phyloP scores from a whole-genome alignment of 2,329 filamentous ascomycete genomes.

The Alternaria alternata region DNA sequence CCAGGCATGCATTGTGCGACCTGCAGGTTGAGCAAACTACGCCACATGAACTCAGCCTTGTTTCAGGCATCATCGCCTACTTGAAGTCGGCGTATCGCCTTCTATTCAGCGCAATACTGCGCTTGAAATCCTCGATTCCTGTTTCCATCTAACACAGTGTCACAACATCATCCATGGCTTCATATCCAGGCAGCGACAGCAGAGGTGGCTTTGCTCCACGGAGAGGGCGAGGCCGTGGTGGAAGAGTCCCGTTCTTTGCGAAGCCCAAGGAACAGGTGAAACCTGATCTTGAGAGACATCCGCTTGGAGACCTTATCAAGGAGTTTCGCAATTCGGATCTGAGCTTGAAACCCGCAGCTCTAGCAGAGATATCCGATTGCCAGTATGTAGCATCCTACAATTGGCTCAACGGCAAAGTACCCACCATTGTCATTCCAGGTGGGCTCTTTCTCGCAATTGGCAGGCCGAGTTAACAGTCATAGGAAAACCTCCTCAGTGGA shows the following conservation, averaged over 20 bases:
- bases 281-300: conserved; percentile 38
- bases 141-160: neutral
- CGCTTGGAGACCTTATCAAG: conserved; percentile 40
- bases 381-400: conserved; percentile 62
- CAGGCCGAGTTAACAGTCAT: conserved; percentile 8
- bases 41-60: conserved; percentile 39
- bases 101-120: neutral
- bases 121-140: neutral
- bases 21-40: conserved; percentile 24
- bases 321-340: conserved; percentile 27
- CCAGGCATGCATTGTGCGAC: conserved; percentile 28
- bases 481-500: conserved; percentile 64
- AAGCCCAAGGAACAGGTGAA: conserved; percentile 19
- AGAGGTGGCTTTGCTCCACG: conserved; percentile 38
- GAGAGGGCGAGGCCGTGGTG: conserved; percentile 25
- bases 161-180: conserved; percentile 13
- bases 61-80: conserved; percentile 24
- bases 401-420: conserved; percentile 53
- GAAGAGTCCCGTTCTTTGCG: conserved; percentile 15
- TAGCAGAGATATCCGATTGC: conserved; percentile 49
- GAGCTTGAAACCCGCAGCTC: neutral
- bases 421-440: conserved; percentile 51
- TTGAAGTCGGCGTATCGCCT: conserved; percentile 4
- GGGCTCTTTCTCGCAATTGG: conserved; percentile 1
- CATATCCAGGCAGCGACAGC: conserved; percentile 6